Evolutionary conservation across 1,284 basidiomycete genomes (phyloP), one percentile per base, ranked within the genome.

Genomic region (Chalciporus sp.): DNA sequence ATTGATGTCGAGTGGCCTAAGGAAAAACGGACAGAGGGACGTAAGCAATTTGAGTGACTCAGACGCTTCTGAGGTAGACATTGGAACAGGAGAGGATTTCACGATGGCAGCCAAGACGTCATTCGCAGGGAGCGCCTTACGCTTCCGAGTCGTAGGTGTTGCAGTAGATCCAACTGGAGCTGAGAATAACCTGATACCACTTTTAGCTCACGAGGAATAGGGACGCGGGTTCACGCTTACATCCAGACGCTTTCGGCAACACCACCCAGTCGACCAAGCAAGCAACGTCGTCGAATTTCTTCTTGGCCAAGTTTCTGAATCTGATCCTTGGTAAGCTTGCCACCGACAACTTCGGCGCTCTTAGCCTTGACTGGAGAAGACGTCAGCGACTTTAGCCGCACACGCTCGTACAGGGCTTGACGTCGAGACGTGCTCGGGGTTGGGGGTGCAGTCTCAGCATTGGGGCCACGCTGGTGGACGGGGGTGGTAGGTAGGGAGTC

Each of bases 161-260:
- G 79, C 69, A 10, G 78, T 72, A 7, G 79, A 71, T 7, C 80
- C 77, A 6, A 79, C 76, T 1, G 80, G 76, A 31, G 74, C 74
- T 7, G 88, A 85, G 70, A 92, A 92, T 42, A 88, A 70, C 86
- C 87, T 57, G 19, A 48, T 31, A 28, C 55, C 14, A 31, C 23
- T 31, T 23, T 49, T 47, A 46, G 26, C 35, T 47, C 47, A 47
- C 52, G 16, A 16, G 51, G 23, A 37, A 28, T 40, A 5, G n/a
- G 14, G 33, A 17, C 23, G 50, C 50, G 28, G 20, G 26, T 42
- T 50, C 31, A 46, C 29, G 75, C 85, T 68, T 63, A 88, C 90
- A 92, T 91, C 88, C 90, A 92, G n/a, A 87, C 80, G 58, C 88
- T 88, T 66, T 92, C 89, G n/a, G 89, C 90, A 19, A 92, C 79